phyloP scores from a whole-genome alignment of 441 rosid species.

The Biscutella laevigata region DNA sequence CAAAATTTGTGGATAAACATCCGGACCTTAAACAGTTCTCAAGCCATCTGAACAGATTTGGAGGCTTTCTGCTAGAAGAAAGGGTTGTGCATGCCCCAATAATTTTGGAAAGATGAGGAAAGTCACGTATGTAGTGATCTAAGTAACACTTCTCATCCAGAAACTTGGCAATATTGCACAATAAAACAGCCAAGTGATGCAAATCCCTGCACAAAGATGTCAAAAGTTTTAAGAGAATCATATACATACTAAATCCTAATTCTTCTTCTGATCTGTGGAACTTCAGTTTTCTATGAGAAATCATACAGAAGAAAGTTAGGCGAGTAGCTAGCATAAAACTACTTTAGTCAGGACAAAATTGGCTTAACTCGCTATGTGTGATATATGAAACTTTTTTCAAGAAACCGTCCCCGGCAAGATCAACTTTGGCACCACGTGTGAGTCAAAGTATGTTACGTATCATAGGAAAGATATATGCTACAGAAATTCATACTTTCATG shows the following conservation, averaged over 20 bases:
- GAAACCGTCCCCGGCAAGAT: constrained; percentile 2
- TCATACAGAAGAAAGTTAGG: background rate
- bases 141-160: constrained; percentile 70
- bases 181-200: constrained; percentile 64
- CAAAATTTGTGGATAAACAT: constrained; percentile 39
- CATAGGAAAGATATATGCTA: background rate
- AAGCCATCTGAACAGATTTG: constrained; percentile 86
- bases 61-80: constrained; percentile 51
- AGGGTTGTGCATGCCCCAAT: constrained; percentile 31
- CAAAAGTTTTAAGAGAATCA: constrained; percentile 9
- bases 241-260: constrained; percentile 1
- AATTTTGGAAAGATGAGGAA: constrained; percentile 56
- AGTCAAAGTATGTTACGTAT: background rate
- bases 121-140: constrained; percentile 93
- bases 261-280: constrained; percentile 5
- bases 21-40: constrained; percentile 74
- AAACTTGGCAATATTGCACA: constrained; percentile 61
- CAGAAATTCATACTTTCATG: constrained; percentile 7
- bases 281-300: constrained; percentile 16
- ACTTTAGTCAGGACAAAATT: background rate
- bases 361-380: background rate
- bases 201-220: constrained; percentile 58
- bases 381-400: background rate
- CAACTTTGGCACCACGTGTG: background rate
- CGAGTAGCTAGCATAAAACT: constrained; percentile 6